Conservation (phyloP, 805 yeast genomes). For the Barnettozyma salicaria region DNA sequence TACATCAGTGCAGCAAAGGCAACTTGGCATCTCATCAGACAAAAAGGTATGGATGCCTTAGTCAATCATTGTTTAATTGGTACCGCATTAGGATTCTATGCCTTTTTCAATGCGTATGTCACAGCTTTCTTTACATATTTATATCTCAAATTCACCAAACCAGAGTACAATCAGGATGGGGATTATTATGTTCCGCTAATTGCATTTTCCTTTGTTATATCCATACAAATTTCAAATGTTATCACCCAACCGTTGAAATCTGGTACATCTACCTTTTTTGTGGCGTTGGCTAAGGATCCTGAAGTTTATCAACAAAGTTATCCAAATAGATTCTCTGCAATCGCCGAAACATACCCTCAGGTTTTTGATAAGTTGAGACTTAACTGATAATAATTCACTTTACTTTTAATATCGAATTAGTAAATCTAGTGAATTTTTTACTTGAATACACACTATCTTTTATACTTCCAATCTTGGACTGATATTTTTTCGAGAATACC, state of each 20-base stretch:
- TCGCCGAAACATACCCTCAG: constrained; percentile 61
- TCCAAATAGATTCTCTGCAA: constrained; percentile 59
- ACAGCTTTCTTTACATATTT: constrained; percentile 57
- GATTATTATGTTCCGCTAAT: constrained; percentile 63
- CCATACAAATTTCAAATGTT: constrained; percentile 69
- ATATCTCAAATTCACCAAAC: constrained; percentile 61
- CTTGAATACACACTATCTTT: not conserved
- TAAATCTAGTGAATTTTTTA: not conserved
- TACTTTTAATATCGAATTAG: not conserved
- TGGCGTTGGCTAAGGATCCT: constrained; percentile 80
- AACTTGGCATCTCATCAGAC: constrained; percentile 71
- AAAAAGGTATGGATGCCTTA: constrained; percentile 78
- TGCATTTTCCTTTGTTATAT: constrained; percentile 67
- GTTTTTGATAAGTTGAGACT: constrained; percentile 49
- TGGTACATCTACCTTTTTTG: constrained; percentile 79
- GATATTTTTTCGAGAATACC: constrained; percentile 78
- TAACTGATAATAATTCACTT: too few species aligned
- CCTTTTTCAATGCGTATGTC: constrained; percentile 66
- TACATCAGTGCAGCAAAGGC: constrained; percentile 74
- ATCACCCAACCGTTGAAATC: constrained; percentile 71
- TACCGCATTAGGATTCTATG: constrained; percentile 71
- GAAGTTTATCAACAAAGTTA: constrained; percentile 71
- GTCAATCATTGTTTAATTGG: constrained; percentile 79
- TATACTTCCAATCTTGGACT: constrained; percentile 33
- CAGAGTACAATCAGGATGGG: constrained; percentile 56